These are phyloP conservation scores for Euphorbia pulcherrima DNA, from an alignment of 345 rosid genomes.

Conservation along the genomic window DNA sequence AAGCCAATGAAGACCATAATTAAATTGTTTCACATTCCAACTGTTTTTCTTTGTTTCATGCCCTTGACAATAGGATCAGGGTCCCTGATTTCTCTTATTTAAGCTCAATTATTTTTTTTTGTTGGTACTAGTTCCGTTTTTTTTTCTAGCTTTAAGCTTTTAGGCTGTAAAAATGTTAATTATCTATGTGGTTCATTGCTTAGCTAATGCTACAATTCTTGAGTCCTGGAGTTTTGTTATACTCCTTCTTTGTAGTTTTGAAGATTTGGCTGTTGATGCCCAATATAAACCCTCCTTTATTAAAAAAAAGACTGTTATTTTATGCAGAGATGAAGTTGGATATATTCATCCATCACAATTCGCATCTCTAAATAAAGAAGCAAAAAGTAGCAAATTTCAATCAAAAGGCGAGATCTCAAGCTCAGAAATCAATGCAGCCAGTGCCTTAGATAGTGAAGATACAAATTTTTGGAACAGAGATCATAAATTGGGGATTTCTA, in stretches of 20 bases:
- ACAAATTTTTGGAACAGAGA: constrained; percentile 59
- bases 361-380: constrained; percentile 40
- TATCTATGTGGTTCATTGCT: no score
- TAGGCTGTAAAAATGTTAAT: neutral
- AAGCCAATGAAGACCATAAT: no score
- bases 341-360: constrained; percentile 88
- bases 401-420: constrained; percentile 17
- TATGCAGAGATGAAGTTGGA: constrained; percentile 75
- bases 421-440: neutral
- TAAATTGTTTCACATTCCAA: no score
- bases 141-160: neutral
- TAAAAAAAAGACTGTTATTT: constrained; percentile 1
- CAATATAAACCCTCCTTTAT: neutral
- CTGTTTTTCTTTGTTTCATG: no score
- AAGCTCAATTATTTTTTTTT: no score
- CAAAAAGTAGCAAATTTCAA: constrained; percentile 1
- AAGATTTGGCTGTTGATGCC: neutral
- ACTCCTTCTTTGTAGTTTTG: neutral
- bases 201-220: neutral
- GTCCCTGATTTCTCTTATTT: no score
- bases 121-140: neutral
- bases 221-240: neutral
- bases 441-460: constrained; percentile 6
- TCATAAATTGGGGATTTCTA: constrained; percentile 80
- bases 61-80: no score